phyloP scores from a whole-genome alignment of 352 stramenopile species.

The Phytophthora meadii region DNA sequence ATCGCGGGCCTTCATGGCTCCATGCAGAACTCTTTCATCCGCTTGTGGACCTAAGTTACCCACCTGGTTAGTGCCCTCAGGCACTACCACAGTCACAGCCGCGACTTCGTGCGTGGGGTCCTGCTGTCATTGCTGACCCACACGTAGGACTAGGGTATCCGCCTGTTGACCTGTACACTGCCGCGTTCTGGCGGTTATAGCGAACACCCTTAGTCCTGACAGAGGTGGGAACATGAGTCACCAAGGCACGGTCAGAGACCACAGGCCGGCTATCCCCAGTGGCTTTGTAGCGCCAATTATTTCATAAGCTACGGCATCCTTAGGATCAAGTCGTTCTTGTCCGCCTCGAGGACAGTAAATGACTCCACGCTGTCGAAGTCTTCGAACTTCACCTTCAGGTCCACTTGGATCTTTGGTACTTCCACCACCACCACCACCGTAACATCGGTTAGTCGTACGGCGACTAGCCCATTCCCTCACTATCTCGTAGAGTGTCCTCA shows the following conservation, averaged over 20 bases:
- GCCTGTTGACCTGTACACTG: too few relatives aligned
- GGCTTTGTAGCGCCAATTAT: constrained; percentile 20
- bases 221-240: constrained; percentile 5
- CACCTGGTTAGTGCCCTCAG: too few relatives aligned
- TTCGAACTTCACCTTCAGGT: constrained; percentile 1
- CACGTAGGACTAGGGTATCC: too few relatives aligned
- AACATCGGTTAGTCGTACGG: constrained; percentile 8
- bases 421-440: background rate
- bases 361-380: constrained; percentile 4
- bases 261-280: background rate
- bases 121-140: too few relatives aligned
- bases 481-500: background rate
- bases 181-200: too few relatives aligned
- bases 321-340: constrained; percentile 32
- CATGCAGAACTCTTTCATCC: too few relatives aligned
- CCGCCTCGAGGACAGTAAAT: constrained; percentile 13
- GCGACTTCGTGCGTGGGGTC: too few relatives aligned
- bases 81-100: too few relatives aligned
- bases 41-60: too few relatives aligned
- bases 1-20: too few relatives aligned
- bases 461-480: constrained; percentile 9
- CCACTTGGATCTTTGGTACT: constrained; percentile 11
- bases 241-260: constrained; percentile 13
- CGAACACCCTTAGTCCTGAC: too few relatives aligned
- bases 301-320: constrained; percentile 26